Evolutionary conservation across 164 flowering plant genomes (phyloP), one percentile per base, ranked within the genome.

Genomic region (Dillenia suffruticosa): DNA sequence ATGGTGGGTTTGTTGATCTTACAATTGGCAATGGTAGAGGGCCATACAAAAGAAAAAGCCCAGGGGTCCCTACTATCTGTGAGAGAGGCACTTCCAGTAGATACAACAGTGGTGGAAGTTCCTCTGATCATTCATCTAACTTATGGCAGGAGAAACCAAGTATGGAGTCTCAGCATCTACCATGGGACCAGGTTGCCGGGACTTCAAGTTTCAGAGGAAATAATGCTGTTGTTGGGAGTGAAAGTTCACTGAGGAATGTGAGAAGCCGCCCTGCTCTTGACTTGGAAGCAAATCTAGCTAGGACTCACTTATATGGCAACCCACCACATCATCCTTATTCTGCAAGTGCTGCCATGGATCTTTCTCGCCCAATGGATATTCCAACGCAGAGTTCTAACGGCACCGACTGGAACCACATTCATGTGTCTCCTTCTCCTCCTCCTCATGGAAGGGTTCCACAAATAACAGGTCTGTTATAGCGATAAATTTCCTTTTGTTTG

Each of bases 11-110:
- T 58, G 62, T 66, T 62, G 80, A 71, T 78, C 69, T 68, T 22
- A 65, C 74, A 46, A 51, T 78, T 67, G 72, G 61, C 46, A 72
- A 56, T 70, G 77, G 76, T 48, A 78, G 85, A 61, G 82, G 81
- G 54, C 59, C 72, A 55, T 74, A 67, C 71, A 88, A 86, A 76
- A 75, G 92, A 45, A 88, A 86, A 79, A 81, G 73, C 68, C 84
- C 82, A 11, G 81, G 78, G 10, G 51, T 72, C 17, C 73, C 89
- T 59, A 67, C 67, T 9, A 72, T 65, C 45, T 59, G 64, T 64
- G 87, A 84, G 59, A 74, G 81, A 54, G 84, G 84, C 56, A 72
- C 75, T 70, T 59, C 83, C 44, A 79, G 82, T 69, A 64, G 82
- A 65, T 58, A 68, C 51, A 68, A 54, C 40, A 48, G 70, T 63